These are phyloP conservation scores for Coemansia sp. DNA, from an alignment of 192 early-diverging fungal species.

Conservation along the genomic window DNA sequence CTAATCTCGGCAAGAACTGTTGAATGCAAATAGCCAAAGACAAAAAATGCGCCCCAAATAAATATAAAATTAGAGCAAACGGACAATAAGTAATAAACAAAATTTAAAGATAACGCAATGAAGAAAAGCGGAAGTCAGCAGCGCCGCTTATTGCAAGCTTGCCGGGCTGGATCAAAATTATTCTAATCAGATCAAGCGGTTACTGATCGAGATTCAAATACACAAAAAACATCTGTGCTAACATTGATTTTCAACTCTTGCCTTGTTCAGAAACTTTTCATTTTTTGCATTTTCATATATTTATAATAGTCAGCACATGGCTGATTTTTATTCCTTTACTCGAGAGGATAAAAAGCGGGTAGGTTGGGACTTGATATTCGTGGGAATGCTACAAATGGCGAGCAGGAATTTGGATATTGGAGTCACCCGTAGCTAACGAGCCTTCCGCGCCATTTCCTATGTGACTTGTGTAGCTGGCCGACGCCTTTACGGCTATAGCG, in stretches of 20 bases:
- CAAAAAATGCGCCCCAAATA: background rate
- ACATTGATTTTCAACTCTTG: background rate
- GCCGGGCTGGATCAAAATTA: background rate
- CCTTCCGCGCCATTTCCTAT: background rate
- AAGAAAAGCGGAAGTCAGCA: background rate
- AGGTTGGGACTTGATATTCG: background rate
- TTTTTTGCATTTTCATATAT: background rate
- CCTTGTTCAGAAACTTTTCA: background rate
- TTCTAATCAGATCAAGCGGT: background rate
- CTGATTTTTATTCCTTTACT: background rate
- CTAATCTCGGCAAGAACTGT: background rate
- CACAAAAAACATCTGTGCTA: background rate
- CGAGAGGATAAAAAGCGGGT: background rate
- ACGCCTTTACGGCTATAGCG: background rate
- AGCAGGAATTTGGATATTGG: background rate
- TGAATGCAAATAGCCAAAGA: background rate
- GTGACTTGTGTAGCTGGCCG: constrained; percentile 3
- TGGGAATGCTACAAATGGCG: background rate
- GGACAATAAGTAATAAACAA: background rate
- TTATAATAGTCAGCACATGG: background rate
- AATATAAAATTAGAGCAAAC: background rate
- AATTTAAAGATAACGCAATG: background rate
- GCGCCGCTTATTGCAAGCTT: background rate
- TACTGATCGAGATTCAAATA: background rate
- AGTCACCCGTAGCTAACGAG: background rate